Base-by-base conservation (phyloP, 352 stramenopile genomes). In the Globisporangium emineosum region DNA sequence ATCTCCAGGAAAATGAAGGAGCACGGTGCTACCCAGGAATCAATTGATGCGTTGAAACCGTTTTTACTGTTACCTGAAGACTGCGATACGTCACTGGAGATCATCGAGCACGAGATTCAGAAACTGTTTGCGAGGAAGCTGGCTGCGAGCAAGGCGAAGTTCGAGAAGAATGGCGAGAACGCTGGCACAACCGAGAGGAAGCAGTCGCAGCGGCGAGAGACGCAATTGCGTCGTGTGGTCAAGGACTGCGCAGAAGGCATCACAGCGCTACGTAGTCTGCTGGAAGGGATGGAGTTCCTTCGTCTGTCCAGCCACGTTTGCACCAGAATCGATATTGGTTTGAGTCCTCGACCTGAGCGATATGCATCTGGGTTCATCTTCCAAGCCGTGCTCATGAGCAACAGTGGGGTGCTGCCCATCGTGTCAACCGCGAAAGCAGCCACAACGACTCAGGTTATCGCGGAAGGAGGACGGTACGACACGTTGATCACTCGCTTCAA, bases 331-430 rank as follows among this genome's bases (percentile, higher is more conserved):
- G 88, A 96, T 63, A 72, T 96, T 23, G 88, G 88, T 0, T 29
- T 96, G 42, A 92, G 81, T 47, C 85, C 81, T 30, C 79, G 85
- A 3, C 88, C 84, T 3, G 86, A 94, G 55, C 72, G 84, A 12
- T 96, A 91, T 51, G 79, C 81, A 1, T 91, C 83, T 15, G 88
- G 86, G 0, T 91, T 96, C 51, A 81, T 96, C 35, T 96, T 96
- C 67, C 84, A 94, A 62, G 86, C 86, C 3, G 83, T 93, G 29
- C 78, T 93, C 49, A 72, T 86, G 23, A 70, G 64, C 29, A 64
- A 71, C 40, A 56, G 43, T 27, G 33, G 42, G 15, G 17, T 19
- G 4, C 50, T 60, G 3, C n/a, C 63, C 3, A 30, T 53, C 5
- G 60, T 59, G n/a, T 67, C 70, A 0, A 80, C 67, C 25, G 32